phyloP scores from a whole-genome alignment of 306 rosid genomes.

The Crotalaria pallida region DNA sequence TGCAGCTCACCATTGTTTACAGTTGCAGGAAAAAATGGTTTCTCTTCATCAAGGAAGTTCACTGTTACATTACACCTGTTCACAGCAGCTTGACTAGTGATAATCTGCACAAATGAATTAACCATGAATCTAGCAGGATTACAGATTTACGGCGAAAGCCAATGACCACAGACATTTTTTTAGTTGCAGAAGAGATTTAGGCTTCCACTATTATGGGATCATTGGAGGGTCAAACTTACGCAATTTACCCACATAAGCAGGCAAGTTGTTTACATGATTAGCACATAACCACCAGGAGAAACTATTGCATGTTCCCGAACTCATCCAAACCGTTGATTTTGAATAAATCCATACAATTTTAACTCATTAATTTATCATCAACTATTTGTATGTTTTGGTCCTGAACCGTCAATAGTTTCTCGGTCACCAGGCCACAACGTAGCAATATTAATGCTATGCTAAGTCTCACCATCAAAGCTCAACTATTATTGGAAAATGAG shows the following conservation, averaged over 20 bases:
- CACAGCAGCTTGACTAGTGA: constrained; percentile 63
- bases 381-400: too few species aligned
- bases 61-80: constrained; percentile 73
- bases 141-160: not conserved
- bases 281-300: too few species aligned
- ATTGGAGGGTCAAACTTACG: not conserved
- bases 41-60: constrained; percentile 35
- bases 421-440: too few species aligned
- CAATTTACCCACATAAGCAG: too few species aligned
- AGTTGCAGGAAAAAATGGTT: constrained; percentile 45
- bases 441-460: not conserved
- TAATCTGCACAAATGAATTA: constrained; percentile 43
- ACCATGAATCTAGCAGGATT: not conserved
- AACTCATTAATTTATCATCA: too few species aligned
- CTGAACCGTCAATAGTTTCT: too few species aligned
- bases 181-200: not conserved
- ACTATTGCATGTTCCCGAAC: too few species aligned
- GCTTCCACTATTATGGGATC: not conserved
- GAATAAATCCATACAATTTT: too few species aligned
- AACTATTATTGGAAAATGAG: not conserved
- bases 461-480: not conserved
- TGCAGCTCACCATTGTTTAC: constrained; percentile 49
- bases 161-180: not conserved
- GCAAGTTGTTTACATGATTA: too few species aligned
- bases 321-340: too few species aligned